Evolutionary conservation across 1,139 yeast genomes (phyloP).

Genomic region (Geotrichum histeridarum): DNA sequence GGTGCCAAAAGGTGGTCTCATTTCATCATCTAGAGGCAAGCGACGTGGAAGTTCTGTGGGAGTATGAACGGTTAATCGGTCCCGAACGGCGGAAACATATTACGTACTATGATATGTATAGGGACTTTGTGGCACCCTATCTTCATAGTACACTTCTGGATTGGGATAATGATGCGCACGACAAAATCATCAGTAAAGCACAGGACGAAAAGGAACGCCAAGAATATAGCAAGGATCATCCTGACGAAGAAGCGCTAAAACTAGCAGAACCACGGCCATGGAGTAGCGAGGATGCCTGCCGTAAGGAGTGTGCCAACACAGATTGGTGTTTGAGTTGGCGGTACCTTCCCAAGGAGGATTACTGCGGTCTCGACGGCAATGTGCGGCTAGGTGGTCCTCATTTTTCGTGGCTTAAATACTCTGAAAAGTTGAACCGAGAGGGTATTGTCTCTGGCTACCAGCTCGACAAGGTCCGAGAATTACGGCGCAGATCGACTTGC

Average conservation of each 20-base stretch:
- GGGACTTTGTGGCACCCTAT: conserved; percentile 27
- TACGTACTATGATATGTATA: conserved; percentile 25
- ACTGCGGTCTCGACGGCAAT: conserved; percentile 10
- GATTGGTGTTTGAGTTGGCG: conserved; percentile 25
- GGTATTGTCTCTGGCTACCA: conserved; percentile 24
- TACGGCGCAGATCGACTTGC: conserved; percentile 24
- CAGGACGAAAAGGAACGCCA: conserved; percentile 18
- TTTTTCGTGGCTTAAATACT: conserved; percentile 17
- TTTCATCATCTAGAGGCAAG: conserved; percentile 27
- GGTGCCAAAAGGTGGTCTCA: conserved; percentile 30
- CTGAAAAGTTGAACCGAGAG: conserved; percentile 11
- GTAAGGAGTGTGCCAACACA: conserved; percentile 18
- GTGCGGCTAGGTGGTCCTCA: conserved; percentile 13
- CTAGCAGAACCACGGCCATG: conserved; percentile 15
- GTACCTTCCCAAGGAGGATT: conserved; percentile 12
- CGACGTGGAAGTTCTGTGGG: conserved; percentile 28
- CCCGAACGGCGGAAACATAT: conserved; percentile 21
- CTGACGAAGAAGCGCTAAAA: conserved; percentile 1
- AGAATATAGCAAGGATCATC: not conserved
- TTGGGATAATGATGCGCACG: conserved; percentile 25
- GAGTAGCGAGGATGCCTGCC: conserved; percentile 18
- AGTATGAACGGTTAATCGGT: conserved; percentile 26
- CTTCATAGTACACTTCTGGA: conserved; percentile 21
- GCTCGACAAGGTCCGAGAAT: conserved; percentile 28
- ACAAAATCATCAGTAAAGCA: conserved; percentile 16